These are phyloP conservation scores for Mycena vitilis DNA, from an alignment of 768 basidiomycete genomes.

Conservation along the genomic window DNA sequence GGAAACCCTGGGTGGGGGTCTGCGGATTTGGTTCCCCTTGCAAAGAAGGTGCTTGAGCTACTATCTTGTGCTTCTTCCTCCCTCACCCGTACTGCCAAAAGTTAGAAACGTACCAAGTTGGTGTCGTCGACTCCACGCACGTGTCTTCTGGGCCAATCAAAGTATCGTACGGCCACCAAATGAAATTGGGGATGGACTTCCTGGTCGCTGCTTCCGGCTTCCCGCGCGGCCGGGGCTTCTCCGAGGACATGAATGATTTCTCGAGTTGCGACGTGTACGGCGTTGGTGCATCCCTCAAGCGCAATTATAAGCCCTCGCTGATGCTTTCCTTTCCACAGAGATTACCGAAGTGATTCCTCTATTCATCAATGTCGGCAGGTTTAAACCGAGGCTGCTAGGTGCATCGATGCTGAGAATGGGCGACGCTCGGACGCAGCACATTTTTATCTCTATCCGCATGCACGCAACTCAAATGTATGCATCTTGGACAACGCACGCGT, in stretches of 20 bases:
- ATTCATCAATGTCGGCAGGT: too few species aligned
- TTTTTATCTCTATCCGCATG: slow-evolving; percentile 60
- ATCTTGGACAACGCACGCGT: slow-evolving; percentile 55
- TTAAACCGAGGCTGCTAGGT: too few species aligned
- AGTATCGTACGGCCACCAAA: background rate
- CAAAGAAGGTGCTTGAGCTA: slow-evolving; percentile 3
- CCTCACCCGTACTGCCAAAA: background rate
- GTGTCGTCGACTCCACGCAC: background rate
- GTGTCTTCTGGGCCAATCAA: background rate
- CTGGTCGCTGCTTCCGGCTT: slow-evolving; percentile 56
- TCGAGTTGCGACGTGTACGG: slow-evolving; percentile 55
- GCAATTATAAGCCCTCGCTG: background rate
- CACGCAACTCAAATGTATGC: slow-evolving; percentile 52
- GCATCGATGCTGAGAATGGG: slow-evolving; percentile 60
- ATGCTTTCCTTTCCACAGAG: background rate
- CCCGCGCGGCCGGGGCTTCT: slow-evolving; percentile 55
- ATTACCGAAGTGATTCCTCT: background rate
- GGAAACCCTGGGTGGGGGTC: slow-evolving; percentile 15
- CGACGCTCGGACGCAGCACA: slow-evolving; percentile 67
- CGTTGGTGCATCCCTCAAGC: slow-evolving; percentile 44
- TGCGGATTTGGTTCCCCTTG: background rate
- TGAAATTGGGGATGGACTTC: slow-evolving; percentile 51
- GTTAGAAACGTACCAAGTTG: slow-evolving; percentile 12
- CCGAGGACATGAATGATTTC: slow-evolving; percentile 63
- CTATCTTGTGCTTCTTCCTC: background rate